Base-by-base conservation (phyloP, 1,284 basidiomycete genomes). In the Thecaphora thlaspeos region DNA sequence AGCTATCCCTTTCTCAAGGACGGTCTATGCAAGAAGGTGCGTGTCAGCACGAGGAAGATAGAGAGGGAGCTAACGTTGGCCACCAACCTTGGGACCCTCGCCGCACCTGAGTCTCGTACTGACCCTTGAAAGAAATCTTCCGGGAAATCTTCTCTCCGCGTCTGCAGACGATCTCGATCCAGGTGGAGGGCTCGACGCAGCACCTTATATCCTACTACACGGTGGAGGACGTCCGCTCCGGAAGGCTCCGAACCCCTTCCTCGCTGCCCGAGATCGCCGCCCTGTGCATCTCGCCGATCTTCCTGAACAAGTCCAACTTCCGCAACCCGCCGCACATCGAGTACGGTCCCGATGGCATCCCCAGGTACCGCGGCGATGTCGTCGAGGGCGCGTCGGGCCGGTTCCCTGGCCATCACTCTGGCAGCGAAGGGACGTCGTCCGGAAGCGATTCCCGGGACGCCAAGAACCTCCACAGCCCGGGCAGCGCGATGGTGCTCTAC, bases 121-220 rank as follows among this genome's bases (percentile, higher is more conserved):
- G n/a, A n/a, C n/a, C n/a, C n/a, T n/a, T n/a, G n/a, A n/a, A n/a
- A n/a, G n/a, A n/a, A n/a, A n/a, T n/a, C n/a, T n/a, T n/a, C n/a
- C n/a, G n/a, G n/a, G n/a, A n/a, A n/a, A n/a, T n/a, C n/a, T n/a
- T n/a, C n/a, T n/a, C n/a, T n/a, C n/a, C n/a, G n/a, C n/a, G n/a
- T n/a, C n/a, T 11, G 26, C 26, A 94, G 91, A 94, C 92, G 14
- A 94, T 95, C 80, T 94, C 92, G 11, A 82, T 94, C 46, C 88
- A 87, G 32, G 89, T 94, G 55, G 85, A 87, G 48, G 89, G 89
- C 22, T 89, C 89, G 43, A 85, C 91, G 0, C 92, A 96, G 75
- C 93, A 97, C 77, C 84, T 97, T 57, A 90, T 97, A 46, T 95
- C 91, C 1, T 96, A 97, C 81, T 97, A 97, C 83, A 88, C 87